phyloP scores from a whole-genome alignment of 805 yeast species.

The Kodamaea neixiangensis region DNA sequence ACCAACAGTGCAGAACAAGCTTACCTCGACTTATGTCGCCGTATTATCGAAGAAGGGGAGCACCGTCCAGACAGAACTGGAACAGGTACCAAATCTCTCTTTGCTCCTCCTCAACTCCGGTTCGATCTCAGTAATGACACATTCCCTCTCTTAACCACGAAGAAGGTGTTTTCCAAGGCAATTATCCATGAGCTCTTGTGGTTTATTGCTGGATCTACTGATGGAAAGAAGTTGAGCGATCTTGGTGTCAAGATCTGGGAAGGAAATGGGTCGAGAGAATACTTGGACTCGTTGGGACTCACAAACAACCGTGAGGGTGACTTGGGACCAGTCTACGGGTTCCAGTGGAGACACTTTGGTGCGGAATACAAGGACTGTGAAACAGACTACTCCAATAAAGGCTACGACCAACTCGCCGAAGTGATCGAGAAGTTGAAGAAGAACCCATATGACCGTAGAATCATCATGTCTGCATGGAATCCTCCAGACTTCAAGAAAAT shows the following conservation, averaged over 20 bases:
- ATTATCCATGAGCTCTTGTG: slow-evolving; percentile 88
- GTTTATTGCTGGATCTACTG: slow-evolving; percentile 90
- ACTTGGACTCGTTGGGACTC: slow-evolving; percentile 80
- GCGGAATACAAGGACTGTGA: slow-evolving; percentile 88
- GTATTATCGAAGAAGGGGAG: slow-evolving; percentile 84
- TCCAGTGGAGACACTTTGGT: slow-evolving; percentile 99
- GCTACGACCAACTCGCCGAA: slow-evolving; percentile 85
- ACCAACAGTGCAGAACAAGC: slow-evolving; percentile 58
- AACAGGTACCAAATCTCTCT: slow-evolving; percentile 87
- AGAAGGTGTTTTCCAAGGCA: slow-evolving; percentile 86
- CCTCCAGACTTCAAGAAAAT: slow-evolving; percentile 91
- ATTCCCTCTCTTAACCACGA: slow-evolving; percentile 91
- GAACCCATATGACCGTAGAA: slow-evolving; percentile 93
- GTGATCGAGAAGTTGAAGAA: slow-evolving; percentile 77
- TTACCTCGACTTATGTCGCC: slow-evolving; percentile 76
- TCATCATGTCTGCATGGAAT: slow-evolving; percentile 96
- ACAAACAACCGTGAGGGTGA: slow-evolving; percentile 86
- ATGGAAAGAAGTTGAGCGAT: slow-evolving; percentile 74
- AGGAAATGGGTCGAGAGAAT: slow-evolving; percentile 95
- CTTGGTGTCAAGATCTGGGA: slow-evolving; percentile 98
- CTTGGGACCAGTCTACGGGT: slow-evolving; percentile 97
- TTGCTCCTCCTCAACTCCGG: slow-evolving; percentile 95
- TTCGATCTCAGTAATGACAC: slow-evolving; percentile 70
- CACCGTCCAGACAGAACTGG: slow-evolving; percentile 95
- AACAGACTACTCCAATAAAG: slow-evolving; percentile 82